Evolutionary conservation across 441 rosid genomes (phyloP), one percentile per base, ranked within the genome.

Genomic region (Macaranga tanarius): DNA sequence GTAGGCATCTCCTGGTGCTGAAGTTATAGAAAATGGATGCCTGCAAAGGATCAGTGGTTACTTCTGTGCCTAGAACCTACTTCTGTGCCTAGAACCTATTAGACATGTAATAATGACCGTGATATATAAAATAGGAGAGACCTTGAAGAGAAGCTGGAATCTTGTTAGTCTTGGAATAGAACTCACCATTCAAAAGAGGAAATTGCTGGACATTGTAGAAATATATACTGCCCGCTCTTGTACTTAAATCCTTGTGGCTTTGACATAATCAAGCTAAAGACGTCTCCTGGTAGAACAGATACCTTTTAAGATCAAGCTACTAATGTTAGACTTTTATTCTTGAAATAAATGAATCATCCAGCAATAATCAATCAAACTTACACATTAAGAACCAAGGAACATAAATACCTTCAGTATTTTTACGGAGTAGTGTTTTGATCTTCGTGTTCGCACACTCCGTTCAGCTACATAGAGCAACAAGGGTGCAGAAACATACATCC

Each of bases 21-120:
- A 95, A 77, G 98, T 92, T 65, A 95, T 87, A n/a, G 98, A 95
- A 82, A 95, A 95, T 47, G 99, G 99, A 75, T 92, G 99, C 99
- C 98, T 95, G 87, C 40, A 76, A 73, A 67, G 73, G 45, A 22
- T 45, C 34, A 69, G 19, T 11, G 19, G 16, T 61, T 34, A 51
- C 66, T 51, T 19, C 10, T 19, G 55, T 1, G 63, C n/a, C 4
- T 45, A 44, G 17, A 44, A 65, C 34, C 34, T 62, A 51, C n/a
- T 50, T 17, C 10, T 17, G 62, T 1, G 62, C 25, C 3, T 44
- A 45, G 12, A 45, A 65, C 38, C 38, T 63, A 52, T 13, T 34
- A 34, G 38, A 34, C 38, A 34, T 20, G 31, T 57, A 59, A 20
- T 65, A 64, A 26, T 65, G 64, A 40, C 50, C 62, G 7, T 17